Evolutionary conservation across 768 basidiomycete species (phyloP).

Genomic region (Rhizopogon vesiculosus): DNA sequence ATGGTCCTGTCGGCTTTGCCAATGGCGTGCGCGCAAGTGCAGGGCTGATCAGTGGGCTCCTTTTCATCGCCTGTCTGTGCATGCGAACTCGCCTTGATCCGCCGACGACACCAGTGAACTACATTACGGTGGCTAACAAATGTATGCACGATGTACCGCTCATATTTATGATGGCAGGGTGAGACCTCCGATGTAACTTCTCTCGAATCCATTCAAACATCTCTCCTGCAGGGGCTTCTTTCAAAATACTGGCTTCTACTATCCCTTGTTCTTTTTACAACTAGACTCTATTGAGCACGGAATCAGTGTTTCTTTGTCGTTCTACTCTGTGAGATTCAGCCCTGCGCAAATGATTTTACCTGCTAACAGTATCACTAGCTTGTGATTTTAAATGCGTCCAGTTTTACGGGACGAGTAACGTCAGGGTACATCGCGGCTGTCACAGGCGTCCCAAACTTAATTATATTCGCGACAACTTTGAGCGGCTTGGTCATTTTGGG

Average conservation of each 20-base stretch:
- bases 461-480: slow-evolving; percentile 28
- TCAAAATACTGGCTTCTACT: slow-evolving; percentile 35
- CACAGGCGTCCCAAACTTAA: slow-evolving; percentile 40
- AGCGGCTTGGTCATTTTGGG: slow-evolving; percentile 37
- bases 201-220: not conserved
- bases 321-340: slow-evolving; percentile 41
- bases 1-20: slow-evolving; percentile 30
- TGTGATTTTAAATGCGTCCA: slow-evolving; percentile 47
- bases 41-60: slow-evolving; percentile 32
- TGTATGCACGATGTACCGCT: slow-evolving; percentile 12
- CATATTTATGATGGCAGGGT: slow-evolving; percentile 17
- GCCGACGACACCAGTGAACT: slow-evolving; percentile 10
- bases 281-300: slow-evolving; percentile 46
- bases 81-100: slow-evolving; percentile 38
- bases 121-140: slow-evolving; percentile 12
- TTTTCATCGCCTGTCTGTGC: slow-evolving; percentile 27
- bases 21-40: slow-evolving; percentile 47
- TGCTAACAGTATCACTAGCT: slow-evolving; percentile 27
- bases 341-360: not conserved
- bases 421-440: slow-evolving; percentile 38
- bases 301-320: slow-evolving; percentile 42
- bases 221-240: slow-evolving; percentile 17
- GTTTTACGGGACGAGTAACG: slow-evolving; percentile 46
- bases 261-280: slow-evolving; percentile 55
- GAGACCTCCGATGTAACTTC: not conserved